Conservation (phyloP, 208 protist species). For the Trypanosoma caninum region DNA sequence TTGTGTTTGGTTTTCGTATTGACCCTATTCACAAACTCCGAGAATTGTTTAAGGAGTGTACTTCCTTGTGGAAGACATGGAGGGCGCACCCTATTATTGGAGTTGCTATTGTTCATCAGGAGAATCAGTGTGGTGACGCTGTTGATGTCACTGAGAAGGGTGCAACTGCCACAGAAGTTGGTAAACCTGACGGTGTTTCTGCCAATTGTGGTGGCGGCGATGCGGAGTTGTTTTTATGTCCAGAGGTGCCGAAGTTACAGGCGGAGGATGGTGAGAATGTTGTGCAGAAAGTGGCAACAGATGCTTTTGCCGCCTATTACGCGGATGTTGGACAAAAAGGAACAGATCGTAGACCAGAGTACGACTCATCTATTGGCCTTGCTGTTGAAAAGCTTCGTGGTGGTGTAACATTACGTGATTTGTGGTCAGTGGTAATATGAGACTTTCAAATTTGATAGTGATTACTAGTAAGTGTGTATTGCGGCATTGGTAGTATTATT, state of each 20-base stretch:
- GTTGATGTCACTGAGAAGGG: neutral
- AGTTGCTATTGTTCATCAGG: conserved; percentile 48
- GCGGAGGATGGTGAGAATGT: conserved; percentile 68
- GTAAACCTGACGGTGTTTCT: neutral
- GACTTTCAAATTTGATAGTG: neutral
- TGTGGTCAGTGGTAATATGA: conserved; percentile 69
- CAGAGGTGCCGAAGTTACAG: conserved; percentile 8
- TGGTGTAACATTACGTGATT: conserved; percentile 64
- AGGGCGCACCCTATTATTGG: conserved; percentile 79
- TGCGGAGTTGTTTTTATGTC: neutral
- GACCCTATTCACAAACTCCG: conserved; percentile 64
- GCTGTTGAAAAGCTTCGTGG: conserved; percentile 90
- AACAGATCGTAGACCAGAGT: conserved; percentile 73
- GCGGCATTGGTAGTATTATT: neutral
- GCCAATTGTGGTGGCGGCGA: neutral
- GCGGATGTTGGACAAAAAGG: conserved; percentile 80
- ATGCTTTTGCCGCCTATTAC: conserved; percentile 93
- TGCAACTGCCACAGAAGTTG: conserved; percentile 2
- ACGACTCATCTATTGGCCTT: conserved; percentile 75
- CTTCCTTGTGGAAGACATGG: conserved; percentile 79
- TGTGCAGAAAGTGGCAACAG: conserved; percentile 61
- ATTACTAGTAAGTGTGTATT: neutral
- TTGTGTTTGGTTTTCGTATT: conserved; percentile 88
- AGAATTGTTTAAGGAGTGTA: conserved; percentile 80
- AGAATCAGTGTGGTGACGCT: conserved; percentile 17